A percentile compares a stretch with the other conserved stretches of the same genome.
These are phyloP conservation scores for Fraxinus excelsior DNA, from an alignment of 257 asterid species.

Conservation along the genomic window DNA sequence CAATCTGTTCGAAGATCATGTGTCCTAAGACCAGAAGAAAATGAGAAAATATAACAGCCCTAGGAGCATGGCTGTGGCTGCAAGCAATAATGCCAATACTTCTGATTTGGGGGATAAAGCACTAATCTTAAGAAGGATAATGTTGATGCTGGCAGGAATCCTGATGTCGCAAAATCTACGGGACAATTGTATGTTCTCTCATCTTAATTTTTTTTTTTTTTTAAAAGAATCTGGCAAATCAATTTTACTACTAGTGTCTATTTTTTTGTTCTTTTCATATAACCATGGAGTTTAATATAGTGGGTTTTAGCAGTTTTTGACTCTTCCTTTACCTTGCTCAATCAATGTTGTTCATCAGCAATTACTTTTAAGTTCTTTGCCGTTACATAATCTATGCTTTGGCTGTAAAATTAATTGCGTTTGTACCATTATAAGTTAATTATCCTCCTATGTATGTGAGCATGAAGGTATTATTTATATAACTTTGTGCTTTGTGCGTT, in stretches of 20 bases:
- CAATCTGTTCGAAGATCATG: background rate
- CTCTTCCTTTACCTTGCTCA: background rate
- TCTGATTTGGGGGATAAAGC: constrained; percentile 6
- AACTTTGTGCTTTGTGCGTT: no score
- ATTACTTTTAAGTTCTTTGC: no score
- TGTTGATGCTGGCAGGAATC: background rate
- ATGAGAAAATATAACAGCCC: constrained; percentile 12
- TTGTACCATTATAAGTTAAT: background rate
- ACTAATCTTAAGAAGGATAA: background rate
- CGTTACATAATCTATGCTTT: no score
- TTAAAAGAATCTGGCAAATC: background rate
- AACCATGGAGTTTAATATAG: background rate
- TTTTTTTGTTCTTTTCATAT: background rate
- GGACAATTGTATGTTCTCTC: background rate
- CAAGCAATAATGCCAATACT: background rate
- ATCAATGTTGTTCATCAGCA: background rate
- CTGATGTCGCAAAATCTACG: background rate
- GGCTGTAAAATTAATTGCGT: background rate
- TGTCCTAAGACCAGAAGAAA: background rate
- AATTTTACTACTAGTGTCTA: background rate
- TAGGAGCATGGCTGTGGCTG: background rate
- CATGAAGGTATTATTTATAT: no score
- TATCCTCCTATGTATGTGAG: no score
- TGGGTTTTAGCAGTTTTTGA: background rate
- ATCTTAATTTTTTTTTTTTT: background rate